Base-by-base conservation (phyloP, 176 grass and related monocot species). In the Rhynchospora pubera region DNA sequence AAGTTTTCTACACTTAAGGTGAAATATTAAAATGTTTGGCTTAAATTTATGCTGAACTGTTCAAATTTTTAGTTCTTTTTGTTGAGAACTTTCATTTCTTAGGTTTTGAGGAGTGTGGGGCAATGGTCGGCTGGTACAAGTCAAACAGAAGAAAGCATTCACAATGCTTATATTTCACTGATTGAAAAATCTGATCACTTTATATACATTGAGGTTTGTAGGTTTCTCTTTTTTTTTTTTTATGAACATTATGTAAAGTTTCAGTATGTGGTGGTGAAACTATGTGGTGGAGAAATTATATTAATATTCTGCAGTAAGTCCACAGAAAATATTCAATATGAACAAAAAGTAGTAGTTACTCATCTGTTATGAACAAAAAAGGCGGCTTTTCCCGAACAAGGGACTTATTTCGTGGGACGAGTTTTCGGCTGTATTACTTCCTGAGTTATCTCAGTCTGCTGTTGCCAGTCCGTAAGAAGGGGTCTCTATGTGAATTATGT, bases 71-170 rank as follows among this genome's bases (percentile, higher is more conserved):
- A 62, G 73, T 57, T 46, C 86, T 62, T 87, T 65, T 62, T 44
- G 51, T 78, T 85, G 60, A 65, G 14, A 39, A 57, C 43, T 59
- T 82, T 53, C 24, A 51, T 48, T 85, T 13, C 39, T 72, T 57
- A 97, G 93, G 74, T 97, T 79, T 84, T 93, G 65, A 92, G 93
- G 89, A 97, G 93, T 84, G 88, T 89, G 59, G 88, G 88, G 56
- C 86, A 86, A 2, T 92, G 93, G 90, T 97, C 93, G 62, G 90
- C 90, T 57, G 93, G 93, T 76, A 96, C 88, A 81, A 86, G 88
- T 78, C 67, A 92, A 86, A 96, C 89, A 23, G 93, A 96, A 92
- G 93, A 89, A 80, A 96, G 93, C 67, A 92, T 96, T 88, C 93
- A 96, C 56, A 92, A 91, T 47, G 86, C 93, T 62, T 93, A 91